Conservation (phyloP, 768 basidiomycete genomes). For the Suillus bovinus region DNA sequence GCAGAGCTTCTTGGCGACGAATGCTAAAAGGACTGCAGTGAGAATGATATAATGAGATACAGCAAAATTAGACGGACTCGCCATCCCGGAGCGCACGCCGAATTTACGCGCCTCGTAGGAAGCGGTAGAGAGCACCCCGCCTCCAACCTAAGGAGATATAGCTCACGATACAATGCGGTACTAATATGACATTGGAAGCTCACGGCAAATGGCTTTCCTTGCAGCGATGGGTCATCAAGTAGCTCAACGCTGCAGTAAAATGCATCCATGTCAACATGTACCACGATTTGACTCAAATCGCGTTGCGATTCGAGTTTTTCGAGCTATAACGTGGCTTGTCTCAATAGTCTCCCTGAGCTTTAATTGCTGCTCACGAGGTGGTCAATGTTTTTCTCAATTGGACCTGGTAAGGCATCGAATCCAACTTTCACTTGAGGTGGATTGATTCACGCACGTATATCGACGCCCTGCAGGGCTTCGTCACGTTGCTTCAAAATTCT, state of each 20-base stretch:
- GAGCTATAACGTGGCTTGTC: slow-evolving; percentile 38
- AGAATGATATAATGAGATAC: neutral
- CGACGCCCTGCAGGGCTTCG: slow-evolving; percentile 52
- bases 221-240: slow-evolving; percentile 59
- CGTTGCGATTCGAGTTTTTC: slow-evolving; percentile 70
- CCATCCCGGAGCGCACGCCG: slow-evolving; percentile 94
- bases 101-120: slow-evolving; percentile 91
- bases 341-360: neutral
- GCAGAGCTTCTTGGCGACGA: slow-evolving; percentile 92
- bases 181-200: slow-evolving; percentile 6
- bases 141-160: slow-evolving; percentile 56
- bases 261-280: slow-evolving; percentile 96
- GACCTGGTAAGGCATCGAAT: slow-evolving; percentile 38
- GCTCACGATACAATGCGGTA: slow-evolving; percentile 9
- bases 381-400: slow-evolving; percentile 68
- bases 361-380: slow-evolving; percentile 54
- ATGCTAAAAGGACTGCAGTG: slow-evolving; percentile 48
- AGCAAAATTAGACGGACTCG: slow-evolving; percentile 50
- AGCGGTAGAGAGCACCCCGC: slow-evolving; percentile 84
- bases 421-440: slow-evolving; percentile 9
- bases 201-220: slow-evolving; percentile 76
- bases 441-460: slow-evolving; percentile 49
- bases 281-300: slow-evolving; percentile 81
- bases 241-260: slow-evolving; percentile 86
- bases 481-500: slow-evolving; percentile 67